Evolutionary conservation across 352 stramenopile genomes (phyloP).

Genomic region (Pythium volutum): DNA sequence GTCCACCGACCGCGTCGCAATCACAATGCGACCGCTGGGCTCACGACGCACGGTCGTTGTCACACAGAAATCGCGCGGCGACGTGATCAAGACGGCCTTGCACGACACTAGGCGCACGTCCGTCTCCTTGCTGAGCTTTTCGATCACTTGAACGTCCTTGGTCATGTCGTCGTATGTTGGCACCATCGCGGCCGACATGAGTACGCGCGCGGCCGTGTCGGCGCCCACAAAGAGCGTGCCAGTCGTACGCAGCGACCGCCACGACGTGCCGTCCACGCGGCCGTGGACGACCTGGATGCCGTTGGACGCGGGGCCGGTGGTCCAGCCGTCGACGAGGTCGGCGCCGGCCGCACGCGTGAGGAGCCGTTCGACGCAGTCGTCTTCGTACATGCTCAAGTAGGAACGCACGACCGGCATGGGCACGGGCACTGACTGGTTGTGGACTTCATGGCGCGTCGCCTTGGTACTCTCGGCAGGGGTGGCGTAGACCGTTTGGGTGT

Average conservation of each 20-base stretch:
- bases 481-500: slow-evolving; percentile 25
- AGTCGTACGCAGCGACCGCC: slow-evolving; percentile 69
- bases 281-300: slow-evolving; percentile 73
- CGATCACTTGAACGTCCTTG: slow-evolving; percentile 51
- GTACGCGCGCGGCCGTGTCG: slow-evolving; percentile 46
- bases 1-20: slow-evolving; percentile 72
- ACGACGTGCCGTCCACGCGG: slow-evolving; percentile 50
- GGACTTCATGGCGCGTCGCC: slow-evolving; percentile 28
- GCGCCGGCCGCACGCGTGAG: slow-evolving; percentile 51
- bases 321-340: slow-evolving; percentile 64
- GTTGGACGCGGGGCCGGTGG: slow-evolving; percentile 54
- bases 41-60: slow-evolving; percentile 51
- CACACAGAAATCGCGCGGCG: slow-evolving; percentile 69
- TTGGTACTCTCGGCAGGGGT: slow-evolving; percentile 24
- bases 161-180: slow-evolving; percentile 81
- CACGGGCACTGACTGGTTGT: slow-evolving; percentile 41
- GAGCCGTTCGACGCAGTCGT: slow-evolving; percentile 52
- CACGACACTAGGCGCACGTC: slow-evolving; percentile 57
- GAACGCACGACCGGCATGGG: slow-evolving; percentile 45
- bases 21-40: slow-evolving; percentile 48
- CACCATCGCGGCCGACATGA: slow-evolving; percentile 52
- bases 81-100: slow-evolving; percentile 74
- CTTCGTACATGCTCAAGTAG: slow-evolving; percentile 52
- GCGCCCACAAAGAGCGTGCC: slow-evolving; percentile 55
- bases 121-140: slow-evolving; percentile 59